Conservation (phyloP, 2,329 filamentous ascomycete genomes). For the Penicillium rolfsii region DNA sequence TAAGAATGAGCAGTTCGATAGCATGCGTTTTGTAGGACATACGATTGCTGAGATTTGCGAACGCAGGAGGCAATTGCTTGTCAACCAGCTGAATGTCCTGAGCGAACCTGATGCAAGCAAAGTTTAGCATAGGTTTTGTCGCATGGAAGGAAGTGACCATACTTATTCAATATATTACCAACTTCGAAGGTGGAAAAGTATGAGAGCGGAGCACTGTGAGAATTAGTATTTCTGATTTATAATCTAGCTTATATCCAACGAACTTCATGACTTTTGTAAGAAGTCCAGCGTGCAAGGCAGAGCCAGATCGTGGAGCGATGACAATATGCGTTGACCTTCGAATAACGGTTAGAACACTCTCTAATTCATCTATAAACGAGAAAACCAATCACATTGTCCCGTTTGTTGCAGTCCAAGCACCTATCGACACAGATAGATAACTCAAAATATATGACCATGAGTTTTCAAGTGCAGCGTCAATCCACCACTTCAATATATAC, state of each 20-base stretch:
- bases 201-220: background rate
- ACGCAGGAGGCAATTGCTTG: slow-evolving; percentile 3
- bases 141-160: background rate
- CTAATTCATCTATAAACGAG: too few species aligned
- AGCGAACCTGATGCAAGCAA: slow-evolving; percentile 1
- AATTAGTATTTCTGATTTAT: background rate
- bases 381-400: too few species aligned
- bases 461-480: too few species aligned
- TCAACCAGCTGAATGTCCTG: slow-evolving; percentile 10
- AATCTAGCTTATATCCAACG: background rate
- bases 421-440: too few species aligned
- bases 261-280: background rate
- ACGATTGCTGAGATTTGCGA: slow-evolving; percentile 9
- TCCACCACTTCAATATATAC: too few species aligned
- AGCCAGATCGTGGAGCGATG: background rate
- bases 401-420: too few species aligned
- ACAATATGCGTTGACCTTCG: background rate
- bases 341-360: too few species aligned
- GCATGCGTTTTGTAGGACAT: background rate
- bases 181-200: background rate
- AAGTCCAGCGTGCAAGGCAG: background rate
- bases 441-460: too few species aligned
- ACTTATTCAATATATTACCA: background rate
- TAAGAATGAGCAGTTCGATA: background rate
- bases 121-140: background rate